Base-by-base conservation (phyloP, 805 yeast genomes). In the Starmerella apis region DNA sequence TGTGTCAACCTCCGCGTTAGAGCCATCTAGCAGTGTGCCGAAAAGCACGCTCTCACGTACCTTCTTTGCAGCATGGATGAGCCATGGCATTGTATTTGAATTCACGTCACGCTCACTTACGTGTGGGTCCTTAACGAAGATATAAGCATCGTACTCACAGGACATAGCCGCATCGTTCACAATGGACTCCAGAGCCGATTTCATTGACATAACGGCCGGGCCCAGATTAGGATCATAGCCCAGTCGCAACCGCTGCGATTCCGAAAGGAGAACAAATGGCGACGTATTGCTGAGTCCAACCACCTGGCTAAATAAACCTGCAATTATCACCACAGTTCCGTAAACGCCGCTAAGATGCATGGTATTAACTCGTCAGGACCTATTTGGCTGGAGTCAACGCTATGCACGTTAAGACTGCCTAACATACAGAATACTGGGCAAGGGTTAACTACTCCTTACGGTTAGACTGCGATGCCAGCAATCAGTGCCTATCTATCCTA, bases 111-210 rank as follows among this genome's bases (percentile, higher is more conserved):
- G 64, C 36, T 71, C 62, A 6, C 63, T 60, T 48, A 79, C 59
- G 1, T 80, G 80, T 3, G 82, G 81, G 48, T 75, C 74, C 52
- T 73, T 68, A 2, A 79, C 71, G 27, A 81, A 63, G 3, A 81
- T 61, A 55, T 78, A 80, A 0, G 80, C 77, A 61, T 79, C 76
- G 9, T 81, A 73, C 1, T 69, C 54, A 57, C 86, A 81, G 2
- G 47, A 47, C 20, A 50, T 44, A 18, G 57, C 50, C 11, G 57
- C 53, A 24, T 45, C 51, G 27, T 39, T 30, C 4, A 55, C 51
- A 20, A 55, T 47, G 27, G 16, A 31, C n/a, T 42, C 47, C 22
- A 52, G 37, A 1, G 49, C 48, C 23, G 41, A 3, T 41, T 32
- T 39, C 49, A 53, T 43, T 3, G 51, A 11, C 25, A 14, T 48